Conservation (phyloP, 2,329 filamentous ascomycete species). For the Fusarium sulawesiense region DNA sequence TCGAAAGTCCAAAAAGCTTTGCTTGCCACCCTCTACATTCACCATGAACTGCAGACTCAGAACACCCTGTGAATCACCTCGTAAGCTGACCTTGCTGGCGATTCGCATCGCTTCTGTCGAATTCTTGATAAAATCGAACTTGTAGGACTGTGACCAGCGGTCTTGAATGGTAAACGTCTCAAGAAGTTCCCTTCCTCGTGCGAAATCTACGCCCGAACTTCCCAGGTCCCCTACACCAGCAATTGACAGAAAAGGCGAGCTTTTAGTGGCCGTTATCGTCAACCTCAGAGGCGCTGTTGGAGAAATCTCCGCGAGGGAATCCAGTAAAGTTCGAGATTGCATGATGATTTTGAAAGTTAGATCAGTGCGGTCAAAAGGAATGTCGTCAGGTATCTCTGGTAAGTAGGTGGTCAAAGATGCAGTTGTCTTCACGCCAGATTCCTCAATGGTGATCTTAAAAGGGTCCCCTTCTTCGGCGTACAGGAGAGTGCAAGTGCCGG, state of each 20-base stretch:
- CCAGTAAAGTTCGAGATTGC: conserved; percentile 78
- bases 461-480: conserved; percentile 81
- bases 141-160: conserved; percentile 78
- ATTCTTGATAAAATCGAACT: conserved; percentile 86
- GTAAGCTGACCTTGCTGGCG: conserved; percentile 90
- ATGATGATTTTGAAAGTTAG: conserved; percentile 95
- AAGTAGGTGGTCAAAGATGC: conserved; percentile 92
- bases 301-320: conserved; percentile 76
- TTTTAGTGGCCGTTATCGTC: conserved; percentile 72
- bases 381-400: conserved; percentile 78
- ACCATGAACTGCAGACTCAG: conserved; percentile 97
- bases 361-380: conserved; percentile 85
- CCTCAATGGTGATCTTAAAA: conserved; percentile 86
- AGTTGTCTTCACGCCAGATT: conserved; percentile 86
- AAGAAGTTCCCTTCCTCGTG: conserved; percentile 72
- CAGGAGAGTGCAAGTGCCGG: conserved; percentile 85
- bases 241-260: conserved; percentile 78
- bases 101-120: conserved; percentile 93
- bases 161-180: conserved; percentile 77
- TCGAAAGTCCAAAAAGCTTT: conserved; percentile 84
- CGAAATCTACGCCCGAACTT: conserved; percentile 74
- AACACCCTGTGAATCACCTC: conserved; percentile 89
- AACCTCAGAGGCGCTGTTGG: conserved; percentile 79
- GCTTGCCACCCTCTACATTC: conserved; percentile 76
- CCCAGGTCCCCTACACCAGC: conserved; percentile 70